Evolutionary conservation across 2,329 filamentous ascomycete genomes (phyloP).

Genomic region (Plectosphaerella cucumerina): DNA sequence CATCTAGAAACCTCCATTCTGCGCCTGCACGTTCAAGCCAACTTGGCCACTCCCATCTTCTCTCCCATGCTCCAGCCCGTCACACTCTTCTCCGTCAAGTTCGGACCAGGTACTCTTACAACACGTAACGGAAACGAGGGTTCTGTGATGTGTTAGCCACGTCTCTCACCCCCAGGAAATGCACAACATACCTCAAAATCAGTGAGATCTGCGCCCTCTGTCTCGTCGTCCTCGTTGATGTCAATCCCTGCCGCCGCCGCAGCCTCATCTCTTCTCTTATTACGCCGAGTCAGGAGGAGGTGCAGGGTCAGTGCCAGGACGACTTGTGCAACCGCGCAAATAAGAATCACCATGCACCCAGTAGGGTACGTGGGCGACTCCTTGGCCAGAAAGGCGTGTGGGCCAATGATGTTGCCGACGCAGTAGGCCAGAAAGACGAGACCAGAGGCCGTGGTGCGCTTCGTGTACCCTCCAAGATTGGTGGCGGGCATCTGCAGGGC

Average conservation of each 20-base stretch:
- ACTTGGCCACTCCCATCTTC: background rate
- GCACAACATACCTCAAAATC: constrained; percentile 29
- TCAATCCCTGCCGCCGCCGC: constrained; percentile 11
- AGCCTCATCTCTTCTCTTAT: constrained; percentile 31
- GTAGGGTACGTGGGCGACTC: constrained; percentile 46
- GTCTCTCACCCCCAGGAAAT: background rate
- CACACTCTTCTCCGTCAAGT: background rate
- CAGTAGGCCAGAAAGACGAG: constrained; percentile 42
- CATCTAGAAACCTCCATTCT: no score
- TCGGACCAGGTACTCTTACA: constrained; percentile 6
- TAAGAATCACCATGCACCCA: constrained; percentile 45
- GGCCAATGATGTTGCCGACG: constrained; percentile 41
- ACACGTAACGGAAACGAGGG: constrained; percentile 22
- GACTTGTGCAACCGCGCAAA: constrained; percentile 37
- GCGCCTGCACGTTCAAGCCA: no score
- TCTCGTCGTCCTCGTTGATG: constrained; percentile 17
- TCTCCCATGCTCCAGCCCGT: background rate
- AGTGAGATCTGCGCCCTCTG: constrained; percentile 26
- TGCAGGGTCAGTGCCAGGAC: constrained; percentile 28
- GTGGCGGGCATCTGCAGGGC: constrained; percentile 47
- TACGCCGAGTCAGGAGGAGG: constrained; percentile 28
- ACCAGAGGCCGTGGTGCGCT: constrained; percentile 38
- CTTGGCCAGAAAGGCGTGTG: constrained; percentile 37
- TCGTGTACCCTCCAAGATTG: constrained; percentile 44
- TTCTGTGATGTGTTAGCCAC: constrained; percentile 13